These are phyloP conservation scores for Ambrosia trifida DNA, from an alignment of 129 eudicot species.

Conservation along the genomic window DNA sequence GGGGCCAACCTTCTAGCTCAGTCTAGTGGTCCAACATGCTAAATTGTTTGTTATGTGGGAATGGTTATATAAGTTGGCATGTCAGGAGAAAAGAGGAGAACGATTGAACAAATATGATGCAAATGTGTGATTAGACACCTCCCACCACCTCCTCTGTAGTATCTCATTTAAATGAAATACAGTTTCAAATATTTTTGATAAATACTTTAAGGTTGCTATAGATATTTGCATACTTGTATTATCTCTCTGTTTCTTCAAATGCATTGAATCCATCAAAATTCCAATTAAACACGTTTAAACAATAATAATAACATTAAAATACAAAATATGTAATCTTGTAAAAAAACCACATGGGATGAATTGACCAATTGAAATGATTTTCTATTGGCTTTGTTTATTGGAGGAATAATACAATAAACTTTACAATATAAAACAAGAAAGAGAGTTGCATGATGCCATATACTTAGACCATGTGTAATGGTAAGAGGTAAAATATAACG, in stretches of 20 bases:
- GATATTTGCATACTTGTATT: not conserved
- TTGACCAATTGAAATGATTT: constrained; percentile 8
- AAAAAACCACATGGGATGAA: constrained; percentile 7
- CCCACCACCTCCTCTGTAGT: too few relatives aligned
- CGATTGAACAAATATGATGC: too few relatives aligned
- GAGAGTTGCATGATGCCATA: constrained; percentile 20
- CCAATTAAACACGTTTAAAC: constrained; percentile 21
- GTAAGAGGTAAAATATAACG: too few relatives aligned
- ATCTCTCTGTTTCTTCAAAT: not conserved
- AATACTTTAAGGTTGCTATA: not conserved
- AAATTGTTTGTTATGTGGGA: too few relatives aligned
- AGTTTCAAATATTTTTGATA: not conserved
- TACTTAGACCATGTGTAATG: too few relatives aligned
- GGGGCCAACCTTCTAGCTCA: too few relatives aligned
- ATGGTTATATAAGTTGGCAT: too few relatives aligned
- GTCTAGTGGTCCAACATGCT: too few relatives aligned
- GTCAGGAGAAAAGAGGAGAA: too few relatives aligned
- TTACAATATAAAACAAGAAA: constrained; percentile 12
- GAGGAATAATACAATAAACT: constrained; percentile 8
- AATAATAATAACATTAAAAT: not conserved
- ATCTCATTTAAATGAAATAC: not conserved
- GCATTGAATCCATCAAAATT: constrained; percentile 25
- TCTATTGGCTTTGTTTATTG: constrained; percentile 4
- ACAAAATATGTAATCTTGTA: not conserved
- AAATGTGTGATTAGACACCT: too few relatives aligned